Evolutionary conservation across 2,329 filamentous ascomycete genomes (phyloP).

Genomic region (Penicillium thymicola): DNA sequence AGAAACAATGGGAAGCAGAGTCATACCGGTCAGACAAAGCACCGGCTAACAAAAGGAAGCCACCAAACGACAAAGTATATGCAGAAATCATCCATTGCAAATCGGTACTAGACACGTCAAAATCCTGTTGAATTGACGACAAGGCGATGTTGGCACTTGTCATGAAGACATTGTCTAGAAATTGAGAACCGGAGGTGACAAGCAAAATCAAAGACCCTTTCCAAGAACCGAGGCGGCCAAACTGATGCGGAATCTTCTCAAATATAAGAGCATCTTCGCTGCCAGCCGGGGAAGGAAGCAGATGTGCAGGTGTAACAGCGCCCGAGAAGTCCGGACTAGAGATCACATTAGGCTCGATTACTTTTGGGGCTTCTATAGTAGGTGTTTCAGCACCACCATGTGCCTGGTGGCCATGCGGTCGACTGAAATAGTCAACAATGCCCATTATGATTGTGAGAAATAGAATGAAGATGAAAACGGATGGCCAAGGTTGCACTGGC

Average conservation of each 20-base stretch:
- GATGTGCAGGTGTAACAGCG: slow-evolving; percentile 13
- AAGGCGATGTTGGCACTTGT: slow-evolving; percentile 43
- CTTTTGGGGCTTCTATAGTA: slow-evolving; percentile 8
- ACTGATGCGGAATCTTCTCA: slow-evolving; percentile 26
- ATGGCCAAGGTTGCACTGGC: background rate
- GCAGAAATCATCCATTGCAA: slow-evolving; percentile 45
- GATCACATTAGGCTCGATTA: slow-evolving; percentile 16
- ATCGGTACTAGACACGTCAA: slow-evolving; percentile 33
- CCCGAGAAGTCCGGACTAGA: slow-evolving; percentile 14
- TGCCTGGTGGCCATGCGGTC: slow-evolving; percentile 8
- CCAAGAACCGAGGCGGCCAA: slow-evolving; percentile 39
- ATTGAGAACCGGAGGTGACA: slow-evolving; percentile 43
- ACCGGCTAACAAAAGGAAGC: slow-evolving; percentile 33
- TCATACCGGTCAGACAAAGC: slow-evolving; percentile 34
- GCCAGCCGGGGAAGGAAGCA: slow-evolving; percentile 16
- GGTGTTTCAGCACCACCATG: slow-evolving; percentile 1
- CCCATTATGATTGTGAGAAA: slow-evolving; percentile 13
- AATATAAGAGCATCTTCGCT: slow-evolving; percentile 19
- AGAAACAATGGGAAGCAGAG: background rate
- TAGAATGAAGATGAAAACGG: slow-evolving; percentile 1
- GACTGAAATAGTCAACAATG: slow-evolving; percentile 14
- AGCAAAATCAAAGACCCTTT: slow-evolving; percentile 39
- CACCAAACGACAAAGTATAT: slow-evolving; percentile 42
- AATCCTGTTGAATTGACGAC: slow-evolving; percentile 41
- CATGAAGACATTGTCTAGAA: slow-evolving; percentile 48